Evolutionary conservation across 768 basidiomycete genomes (phyloP).

Genomic region (Suillus plorans): DNA sequence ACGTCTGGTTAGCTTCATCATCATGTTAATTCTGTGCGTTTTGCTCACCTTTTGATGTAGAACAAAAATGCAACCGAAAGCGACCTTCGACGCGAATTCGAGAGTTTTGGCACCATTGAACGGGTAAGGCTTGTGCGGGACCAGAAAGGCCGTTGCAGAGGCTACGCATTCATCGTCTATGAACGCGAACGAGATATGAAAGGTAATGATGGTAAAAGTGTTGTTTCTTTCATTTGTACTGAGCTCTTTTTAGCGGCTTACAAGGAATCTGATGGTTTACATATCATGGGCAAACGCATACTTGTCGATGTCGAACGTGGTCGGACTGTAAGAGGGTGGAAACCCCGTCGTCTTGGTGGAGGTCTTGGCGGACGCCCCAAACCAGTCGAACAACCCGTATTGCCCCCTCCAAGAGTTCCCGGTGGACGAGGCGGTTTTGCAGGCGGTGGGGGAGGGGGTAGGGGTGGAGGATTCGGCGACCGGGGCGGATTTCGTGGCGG

Average conservation of each 20-base stretch:
- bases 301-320: constrained; percentile 98
- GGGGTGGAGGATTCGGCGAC: constrained; percentile 32
- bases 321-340: constrained; percentile 97
- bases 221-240: constrained; percentile 18
- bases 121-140: constrained; percentile 91
- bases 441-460: constrained; percentile 37
- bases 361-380: constrained; percentile 99
- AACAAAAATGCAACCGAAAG: constrained; percentile 90
- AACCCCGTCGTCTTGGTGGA: constrained; percentile 94
- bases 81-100: constrained; percentile 93
- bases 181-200: constrained; percentile 99
- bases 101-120: constrained; percentile 93
- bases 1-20: constrained; percentile 60
- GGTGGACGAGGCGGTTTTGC: constrained; percentile 42
- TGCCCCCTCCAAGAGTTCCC: constrained; percentile 32
- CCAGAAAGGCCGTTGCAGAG: constrained; percentile 82
- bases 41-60: constrained; percentile 41
- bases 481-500: constrained; percentile 40
- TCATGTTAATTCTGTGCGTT: constrained; percentile 2
- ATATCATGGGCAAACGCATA: constrained; percentile 94
- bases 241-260: constrained; percentile 67
- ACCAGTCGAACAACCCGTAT: constrained; percentile 48
- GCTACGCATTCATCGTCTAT: constrained; percentile 97
- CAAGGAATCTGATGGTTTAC: constrained; percentile 97
- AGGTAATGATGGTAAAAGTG: constrained; percentile 48